These are phyloP conservation scores for Pseudognaphalium luteoalbum DNA, from an alignment of 129 eudicot species.

Conservation along the genomic window DNA sequence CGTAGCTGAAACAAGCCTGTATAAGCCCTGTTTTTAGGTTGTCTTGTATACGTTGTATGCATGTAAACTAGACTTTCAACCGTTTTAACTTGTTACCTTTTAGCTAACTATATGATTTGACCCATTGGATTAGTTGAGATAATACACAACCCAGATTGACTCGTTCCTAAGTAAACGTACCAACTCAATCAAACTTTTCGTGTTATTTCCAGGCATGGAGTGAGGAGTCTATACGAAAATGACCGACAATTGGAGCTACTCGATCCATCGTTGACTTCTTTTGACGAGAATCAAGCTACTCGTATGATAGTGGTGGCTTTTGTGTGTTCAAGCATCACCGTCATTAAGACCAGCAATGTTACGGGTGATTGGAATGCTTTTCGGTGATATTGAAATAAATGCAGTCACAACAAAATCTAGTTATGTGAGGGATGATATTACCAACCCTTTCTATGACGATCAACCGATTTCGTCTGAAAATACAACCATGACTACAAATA, in stretches of 20 bases:
- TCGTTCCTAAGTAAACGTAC: too few species aligned
- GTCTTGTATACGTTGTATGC: neutral
- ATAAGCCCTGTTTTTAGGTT: neutral
- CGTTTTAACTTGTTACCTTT: neutral
- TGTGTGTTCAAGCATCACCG: constrained; percentile 76
- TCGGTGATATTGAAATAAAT: constrained; percentile 58
- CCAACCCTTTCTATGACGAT: constrained; percentile 39
- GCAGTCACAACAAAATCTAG: constrained; percentile 57
- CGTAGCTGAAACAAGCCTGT: neutral
- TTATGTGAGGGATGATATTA: constrained; percentile 54
- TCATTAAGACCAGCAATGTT: constrained; percentile 66
- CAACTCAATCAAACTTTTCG: constrained; percentile 11
- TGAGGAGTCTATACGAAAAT: constrained; percentile 56
- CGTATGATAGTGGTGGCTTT: constrained; percentile 63
- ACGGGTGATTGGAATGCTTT: constrained; percentile 65
- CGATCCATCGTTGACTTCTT: constrained; percentile 45
- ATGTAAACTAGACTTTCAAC: neutral
- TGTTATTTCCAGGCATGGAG: constrained; percentile 47
- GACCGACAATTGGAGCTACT: constrained; percentile 50
- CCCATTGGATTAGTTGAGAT: too few species aligned
- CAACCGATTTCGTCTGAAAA: constrained; percentile 24
- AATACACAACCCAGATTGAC: too few species aligned
- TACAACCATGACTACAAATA: constrained; percentile 13
- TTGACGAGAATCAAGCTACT: constrained; percentile 44
- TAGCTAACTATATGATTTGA: neutral